phyloP scores from a whole-genome alignment of 2,329 filamentous ascomycete species.

The Fusarium haematococcum region DNA sequence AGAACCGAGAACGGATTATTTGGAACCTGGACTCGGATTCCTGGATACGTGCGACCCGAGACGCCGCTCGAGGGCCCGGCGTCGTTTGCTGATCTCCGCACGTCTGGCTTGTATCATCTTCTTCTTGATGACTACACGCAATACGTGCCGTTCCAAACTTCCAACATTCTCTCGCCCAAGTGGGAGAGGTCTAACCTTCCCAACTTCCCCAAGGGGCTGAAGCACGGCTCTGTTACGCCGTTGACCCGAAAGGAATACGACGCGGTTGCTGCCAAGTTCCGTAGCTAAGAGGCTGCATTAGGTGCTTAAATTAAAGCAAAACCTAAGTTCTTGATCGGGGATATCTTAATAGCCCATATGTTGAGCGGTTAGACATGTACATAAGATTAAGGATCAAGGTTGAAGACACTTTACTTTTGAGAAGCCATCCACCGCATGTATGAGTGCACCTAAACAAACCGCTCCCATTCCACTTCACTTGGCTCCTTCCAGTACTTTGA shows the following conservation, averaged over 20 bases:
- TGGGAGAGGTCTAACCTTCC: conserved; percentile 50
- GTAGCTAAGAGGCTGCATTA: background rate
- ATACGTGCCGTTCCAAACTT: conserved; percentile 59
- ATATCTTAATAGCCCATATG: background rate
- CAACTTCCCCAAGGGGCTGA: conserved; percentile 57
- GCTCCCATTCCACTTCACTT: background rate
- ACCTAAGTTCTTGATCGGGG: background rate
- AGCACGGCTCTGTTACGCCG: conserved; percentile 61
- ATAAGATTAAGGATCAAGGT: background rate
- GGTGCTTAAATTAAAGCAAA: background rate
- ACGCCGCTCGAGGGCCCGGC: conserved; percentile 52
- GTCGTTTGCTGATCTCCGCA: conserved; percentile 52
- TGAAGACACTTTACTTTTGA: background rate
- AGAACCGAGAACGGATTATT: conserved; percentile 58
- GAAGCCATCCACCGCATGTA: background rate
- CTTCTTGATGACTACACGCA: conserved; percentile 58
- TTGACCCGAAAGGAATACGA: conserved; percentile 56
- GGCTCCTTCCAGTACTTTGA: background rate
- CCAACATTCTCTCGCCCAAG: conserved; percentile 47
- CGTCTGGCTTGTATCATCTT: conserved; percentile 52
- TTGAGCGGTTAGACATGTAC: background rate
- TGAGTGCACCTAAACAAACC: background rate
- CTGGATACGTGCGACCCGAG: conserved; percentile 48
- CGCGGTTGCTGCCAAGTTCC: conserved; percentile 41
- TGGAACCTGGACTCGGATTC: conserved; percentile 58